Evolutionary conservation across 1,284 basidiomycete genomes (phyloP).

Genomic region (Puccinia novopanici): DNA sequence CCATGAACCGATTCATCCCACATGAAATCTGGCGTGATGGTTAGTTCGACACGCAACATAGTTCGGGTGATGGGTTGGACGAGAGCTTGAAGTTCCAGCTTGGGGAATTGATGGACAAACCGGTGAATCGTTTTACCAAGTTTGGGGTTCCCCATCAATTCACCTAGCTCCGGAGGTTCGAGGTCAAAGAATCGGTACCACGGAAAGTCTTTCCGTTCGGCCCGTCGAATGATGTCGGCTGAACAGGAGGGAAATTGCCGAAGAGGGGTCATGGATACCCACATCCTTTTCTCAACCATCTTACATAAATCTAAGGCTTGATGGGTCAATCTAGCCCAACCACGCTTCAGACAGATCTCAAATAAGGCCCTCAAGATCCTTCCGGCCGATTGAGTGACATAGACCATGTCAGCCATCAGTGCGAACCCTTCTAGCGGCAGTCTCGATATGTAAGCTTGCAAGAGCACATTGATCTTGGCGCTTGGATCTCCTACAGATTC

Average conservation of each 20-base stretch:
- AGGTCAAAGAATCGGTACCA: constrained; percentile 96
- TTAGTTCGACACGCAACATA: constrained; percentile 81
- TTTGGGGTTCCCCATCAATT: constrained; percentile 83
- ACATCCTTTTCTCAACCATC: constrained; percentile 76
- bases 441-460: constrained; percentile 93
- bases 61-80: constrained; percentile 90
- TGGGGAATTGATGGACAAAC: constrained; percentile 95
- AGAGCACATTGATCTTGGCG: constrained; percentile 93
- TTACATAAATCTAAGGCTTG: constrained; percentile 92
- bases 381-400: constrained; percentile 62
- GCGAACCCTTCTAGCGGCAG: constrained; percentile 95
- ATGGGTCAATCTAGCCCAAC: constrained; percentile 93
- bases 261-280: constrained; percentile 96
- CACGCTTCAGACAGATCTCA: constrained; percentile 95
- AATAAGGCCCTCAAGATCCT: constrained; percentile 93
- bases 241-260: constrained; percentile 87
- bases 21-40: constrained; percentile 90
- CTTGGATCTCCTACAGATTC: constrained; percentile 93
- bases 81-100: constrained; percentile 87
- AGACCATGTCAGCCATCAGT: constrained; percentile 95
- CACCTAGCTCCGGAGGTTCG: constrained; percentile 78
- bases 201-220: constrained; percentile 97
- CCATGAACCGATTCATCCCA: constrained; percentile 97
- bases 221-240: constrained; percentile 79
- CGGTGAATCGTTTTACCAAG: constrained; percentile 81